Evolutionary conservation across 441 rosid genomes (phyloP), one percentile per base, ranked within the genome.

Genomic region (Raphanus hybrid): DNA sequence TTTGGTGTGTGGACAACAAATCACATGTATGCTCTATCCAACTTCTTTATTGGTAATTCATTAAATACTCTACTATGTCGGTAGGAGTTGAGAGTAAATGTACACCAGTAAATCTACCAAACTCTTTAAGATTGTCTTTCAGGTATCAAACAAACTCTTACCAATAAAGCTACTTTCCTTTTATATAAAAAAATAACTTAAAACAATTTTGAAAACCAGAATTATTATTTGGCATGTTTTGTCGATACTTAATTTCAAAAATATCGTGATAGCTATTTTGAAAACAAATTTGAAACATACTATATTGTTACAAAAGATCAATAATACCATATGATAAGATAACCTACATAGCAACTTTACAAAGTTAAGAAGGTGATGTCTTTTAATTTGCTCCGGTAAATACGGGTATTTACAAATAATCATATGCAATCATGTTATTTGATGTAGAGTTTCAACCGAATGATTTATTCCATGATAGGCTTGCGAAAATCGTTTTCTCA

Each of bases 71-170:
- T 32, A 71, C 2, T 20, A 48, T 62, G 81, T 78, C 73, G 81
- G 81, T 78, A 72, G 59, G 69, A 67, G 68, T 64, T 67, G 3
- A 9, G 29, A 72, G 58, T 72, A 35, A 72, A 72, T 78, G 73
- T 72, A 26, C 58, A 67, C 73, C 73, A 16, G 12, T 1, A 78
- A 48, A 60, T 72, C 69, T 78, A 78, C 69, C 73, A 72, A 78
- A 71, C 73, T 60, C 54, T 37, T 70, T 66, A 60, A 72, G 77
- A 78, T 72, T 78, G 81, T 78, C 73, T 72, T 72, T 67, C 73
- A 72, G 77, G 77, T 78, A 78, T 72, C 73, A 67, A 72, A 72
- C 73, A 72, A 60, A 78, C 64, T 67, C 64, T 27, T 55, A 26
- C 73, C 81, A 71, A 61, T 66, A 72, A 58, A 77, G 72, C 23